phyloP scores from a whole-genome alignment of 345 rosid species.

The Brassica carinata region DNA sequence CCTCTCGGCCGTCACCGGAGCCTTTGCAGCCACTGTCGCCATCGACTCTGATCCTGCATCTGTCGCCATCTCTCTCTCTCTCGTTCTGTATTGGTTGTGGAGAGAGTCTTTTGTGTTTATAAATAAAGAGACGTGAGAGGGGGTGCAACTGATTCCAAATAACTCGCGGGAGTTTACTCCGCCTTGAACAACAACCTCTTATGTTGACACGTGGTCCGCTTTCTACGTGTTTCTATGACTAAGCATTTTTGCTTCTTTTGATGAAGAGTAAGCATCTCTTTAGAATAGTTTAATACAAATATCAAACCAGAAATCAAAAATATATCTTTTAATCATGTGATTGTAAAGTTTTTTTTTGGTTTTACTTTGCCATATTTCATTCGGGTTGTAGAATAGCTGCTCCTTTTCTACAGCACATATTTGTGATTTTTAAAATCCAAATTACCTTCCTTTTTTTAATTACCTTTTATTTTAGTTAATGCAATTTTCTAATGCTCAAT shows the following conservation, averaged over 20 bases:
- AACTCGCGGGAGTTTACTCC: slow-evolving; percentile 37
- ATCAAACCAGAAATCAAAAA: background rate
- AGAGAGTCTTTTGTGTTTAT: background rate
- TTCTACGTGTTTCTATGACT: slow-evolving; percentile 32
- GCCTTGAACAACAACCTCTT: slow-evolving; percentile 10
- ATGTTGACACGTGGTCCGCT: slow-evolving; percentile 6
- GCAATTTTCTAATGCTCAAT: background rate
- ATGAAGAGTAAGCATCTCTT: background rate
- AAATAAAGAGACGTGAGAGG: background rate
- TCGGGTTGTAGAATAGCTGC: background rate
- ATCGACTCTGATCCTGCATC: slow-evolving; percentile 44
- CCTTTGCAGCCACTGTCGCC: slow-evolving; percentile 49
- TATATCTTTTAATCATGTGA: background rate
- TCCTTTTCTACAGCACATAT: background rate
- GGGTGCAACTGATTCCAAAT: slow-evolving; percentile 30
- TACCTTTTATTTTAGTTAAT: background rate
- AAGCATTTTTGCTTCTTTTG: slow-evolving; percentile 23
- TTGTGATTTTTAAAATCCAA: background rate
- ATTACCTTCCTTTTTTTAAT: background rate
- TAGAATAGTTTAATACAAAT: background rate
- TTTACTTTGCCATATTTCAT: background rate
- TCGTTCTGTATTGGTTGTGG: background rate
- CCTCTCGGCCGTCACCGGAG: slow-evolving; percentile 55
- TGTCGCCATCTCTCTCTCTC: slow-evolving; percentile 21
- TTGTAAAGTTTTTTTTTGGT: background rate